phyloP scores from a whole-genome alignment of 495 filamentous ascomycete species.

The Trichoderma reesei region DNA sequence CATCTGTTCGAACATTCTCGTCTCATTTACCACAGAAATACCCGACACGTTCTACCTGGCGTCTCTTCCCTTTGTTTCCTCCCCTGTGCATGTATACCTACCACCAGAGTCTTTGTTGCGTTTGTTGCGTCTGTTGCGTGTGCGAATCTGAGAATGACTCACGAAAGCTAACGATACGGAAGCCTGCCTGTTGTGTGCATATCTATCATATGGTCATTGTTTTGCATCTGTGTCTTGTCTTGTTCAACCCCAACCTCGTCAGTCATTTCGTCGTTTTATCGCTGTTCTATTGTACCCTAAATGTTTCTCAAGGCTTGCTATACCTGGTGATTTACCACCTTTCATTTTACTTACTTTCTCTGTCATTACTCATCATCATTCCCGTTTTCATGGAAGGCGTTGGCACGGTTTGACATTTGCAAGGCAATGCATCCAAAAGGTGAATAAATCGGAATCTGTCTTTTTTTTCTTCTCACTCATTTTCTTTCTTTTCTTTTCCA shows the following conservation, averaged over 20 bases:
- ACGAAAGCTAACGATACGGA: not conserved
- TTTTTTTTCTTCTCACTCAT: not conserved
- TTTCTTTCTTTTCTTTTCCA: too few relatives aligned
- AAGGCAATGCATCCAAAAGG: not conserved
- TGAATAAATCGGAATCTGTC: not conserved
- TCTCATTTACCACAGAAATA: not conserved
- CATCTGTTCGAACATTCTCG: not conserved
- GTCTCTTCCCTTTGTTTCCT: not conserved
- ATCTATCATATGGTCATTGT: not conserved
- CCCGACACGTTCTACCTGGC: not conserved
- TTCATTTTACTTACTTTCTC: not conserved
- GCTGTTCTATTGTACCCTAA: not conserved
- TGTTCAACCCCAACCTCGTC: not conserved
- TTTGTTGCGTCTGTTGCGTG: not conserved
- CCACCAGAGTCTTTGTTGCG: not conserved
- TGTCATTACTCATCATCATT: not conserved
- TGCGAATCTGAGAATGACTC: not conserved
- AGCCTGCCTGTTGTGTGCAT: not conserved
- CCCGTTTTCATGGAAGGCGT: not conserved
- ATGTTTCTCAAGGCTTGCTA: not conserved
- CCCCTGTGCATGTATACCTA: not conserved
- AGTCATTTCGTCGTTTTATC: not conserved
- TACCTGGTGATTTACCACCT: not conserved
- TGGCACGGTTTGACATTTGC: not conserved
- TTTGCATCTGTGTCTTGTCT: not conserved